Evolutionary conservation across 163 green algal species (phyloP), one percentile per base, ranked within the genome.

Genomic region (Botryococcus braunii): DNA sequence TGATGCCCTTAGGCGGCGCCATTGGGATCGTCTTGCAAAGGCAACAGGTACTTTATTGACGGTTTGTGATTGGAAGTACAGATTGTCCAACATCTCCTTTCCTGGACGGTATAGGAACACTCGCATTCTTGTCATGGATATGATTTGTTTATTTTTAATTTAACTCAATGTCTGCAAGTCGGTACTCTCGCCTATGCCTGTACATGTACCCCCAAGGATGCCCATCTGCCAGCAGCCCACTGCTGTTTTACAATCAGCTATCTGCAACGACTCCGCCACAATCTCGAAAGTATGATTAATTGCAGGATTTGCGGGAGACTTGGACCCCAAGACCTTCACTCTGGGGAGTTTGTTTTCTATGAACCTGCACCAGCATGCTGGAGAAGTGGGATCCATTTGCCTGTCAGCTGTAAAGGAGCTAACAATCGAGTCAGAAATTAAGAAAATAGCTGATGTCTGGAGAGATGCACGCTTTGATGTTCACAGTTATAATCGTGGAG

Each of bases 321-420:
- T 95, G 77, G 88, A 95, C 66, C 79, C 83, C 57, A 91, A 91
- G 73, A 91, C 80, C 50, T 94, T 96, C 75, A 94, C 86, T 17
- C 80, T 94, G n/a, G 80, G 70, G 58, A 82, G 77, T 72, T 88
- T 95, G 78, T 91, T 96, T 65, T 56, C 72, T 31, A 91, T 95
- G 85, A 91, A 77, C 37, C 67, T 74, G 35, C 17, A 56, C 36
- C 43, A 82, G 63, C 77, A 74, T 65, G 74, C 73, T 11, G 76
- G 88, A 32, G 81, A 89, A 27, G 87, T 96, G n/a, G 66, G 73
- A 39, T 82, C 85, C 43, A 89, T 95, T 75, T 87, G 72, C 29
- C 82, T 71, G 49, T 73, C 82, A 3, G 88, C 88, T 1, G 71
- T 87, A 41, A 94, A 95, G 76, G 89, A 96, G 79, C 79, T 94